Evolutionary conservation across 2,329 filamentous ascomycete genomes (phyloP).

Genomic region (Aspergillus luchuensis): DNA sequence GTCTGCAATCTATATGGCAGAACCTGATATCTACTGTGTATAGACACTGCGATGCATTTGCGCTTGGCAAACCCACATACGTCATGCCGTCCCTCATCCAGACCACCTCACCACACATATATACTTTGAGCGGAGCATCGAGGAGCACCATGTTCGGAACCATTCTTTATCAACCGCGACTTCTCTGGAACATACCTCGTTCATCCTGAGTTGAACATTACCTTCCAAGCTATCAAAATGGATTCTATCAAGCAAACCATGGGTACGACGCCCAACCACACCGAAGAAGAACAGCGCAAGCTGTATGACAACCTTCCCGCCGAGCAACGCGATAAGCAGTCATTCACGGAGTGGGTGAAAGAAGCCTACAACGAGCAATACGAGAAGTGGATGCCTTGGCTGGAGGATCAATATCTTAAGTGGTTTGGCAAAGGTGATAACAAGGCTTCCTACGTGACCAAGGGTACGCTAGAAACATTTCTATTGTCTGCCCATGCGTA

Average conservation of each 20-base stretch:
- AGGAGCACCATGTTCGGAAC: neutral
- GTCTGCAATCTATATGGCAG: neutral
- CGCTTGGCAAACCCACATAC: neutral
- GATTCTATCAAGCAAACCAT: conserved; percentile 4
- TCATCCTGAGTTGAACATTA: neutral
- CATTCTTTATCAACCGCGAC: neutral
- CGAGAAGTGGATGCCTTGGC: conserved; percentile 59
- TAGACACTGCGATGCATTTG: neutral
- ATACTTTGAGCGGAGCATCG: neutral
- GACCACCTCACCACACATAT: neutral
- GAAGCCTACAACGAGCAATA: conserved; percentile 56
- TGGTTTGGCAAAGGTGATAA: conserved; percentile 60
- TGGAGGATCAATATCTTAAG: conserved; percentile 57
- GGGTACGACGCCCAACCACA: conserved; percentile 11
- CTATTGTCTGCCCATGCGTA: neutral
- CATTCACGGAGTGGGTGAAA: conserved; percentile 44
- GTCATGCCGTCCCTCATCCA: neutral
- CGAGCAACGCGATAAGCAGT: conserved; percentile 24
- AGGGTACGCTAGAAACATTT: conserved; percentile 41
- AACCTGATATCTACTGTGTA: neutral
- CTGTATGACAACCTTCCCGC: conserved; percentile 22
- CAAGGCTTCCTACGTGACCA: conserved; percentile 57
- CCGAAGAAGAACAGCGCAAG: conserved; percentile 25
- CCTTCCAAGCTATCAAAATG: neutral
- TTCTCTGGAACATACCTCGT: neutral